Evolutionary conservation across 441 rosid species (phyloP).

Genomic region (Arabidopsis lyrata): DNA sequence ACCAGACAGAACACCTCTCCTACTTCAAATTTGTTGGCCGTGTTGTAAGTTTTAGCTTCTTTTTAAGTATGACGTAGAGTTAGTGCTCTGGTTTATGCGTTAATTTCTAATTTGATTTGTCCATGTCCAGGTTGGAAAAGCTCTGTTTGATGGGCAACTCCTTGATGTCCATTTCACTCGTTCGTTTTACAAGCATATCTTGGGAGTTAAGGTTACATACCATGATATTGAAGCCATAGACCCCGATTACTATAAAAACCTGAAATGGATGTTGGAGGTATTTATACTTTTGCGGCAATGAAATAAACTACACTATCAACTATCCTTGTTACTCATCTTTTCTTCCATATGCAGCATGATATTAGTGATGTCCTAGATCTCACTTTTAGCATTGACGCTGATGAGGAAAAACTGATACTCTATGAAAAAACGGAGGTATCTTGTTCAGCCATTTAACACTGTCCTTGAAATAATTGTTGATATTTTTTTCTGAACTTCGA

Average conservation of each 20-base stretch:
- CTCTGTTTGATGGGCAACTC: constrained; percentile 92
- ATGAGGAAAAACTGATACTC: constrained; percentile 91
- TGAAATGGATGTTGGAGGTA: constrained; percentile 99
- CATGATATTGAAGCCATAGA: constrained; percentile 98
- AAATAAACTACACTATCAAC: not conserved
- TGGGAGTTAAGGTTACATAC: constrained; percentile 90
- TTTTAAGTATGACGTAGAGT: not conserved
- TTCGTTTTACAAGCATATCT: constrained; percentile 94
- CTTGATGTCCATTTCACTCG: constrained; percentile 98
- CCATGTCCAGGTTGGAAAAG: constrained; percentile 90
- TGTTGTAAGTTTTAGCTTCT: constrained; percentile 71
- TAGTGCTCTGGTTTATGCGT: constrained; percentile 11
- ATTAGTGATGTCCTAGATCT: constrained; percentile 79
- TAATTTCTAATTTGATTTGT: constrained; percentile 36
- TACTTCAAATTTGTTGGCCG: constrained; percentile 98
- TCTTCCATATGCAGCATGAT: constrained; percentile 70
- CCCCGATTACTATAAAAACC: constrained; percentile 83
- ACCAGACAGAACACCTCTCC: constrained; percentile 96
- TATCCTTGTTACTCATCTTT: constrained; percentile 23
- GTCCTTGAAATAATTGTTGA: not conserved
- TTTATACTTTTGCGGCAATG: constrained; percentile 17
- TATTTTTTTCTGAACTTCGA: constrained; percentile 10
- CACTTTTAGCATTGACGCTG: constrained; percentile 97
- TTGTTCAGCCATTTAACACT: not conserved
- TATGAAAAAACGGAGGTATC: constrained; percentile 80